These are phyloP conservation scores for Colletotrichum sojae DNA, from an alignment of 2,329 filamentous ascomycete species.

Conservation along the genomic window DNA sequence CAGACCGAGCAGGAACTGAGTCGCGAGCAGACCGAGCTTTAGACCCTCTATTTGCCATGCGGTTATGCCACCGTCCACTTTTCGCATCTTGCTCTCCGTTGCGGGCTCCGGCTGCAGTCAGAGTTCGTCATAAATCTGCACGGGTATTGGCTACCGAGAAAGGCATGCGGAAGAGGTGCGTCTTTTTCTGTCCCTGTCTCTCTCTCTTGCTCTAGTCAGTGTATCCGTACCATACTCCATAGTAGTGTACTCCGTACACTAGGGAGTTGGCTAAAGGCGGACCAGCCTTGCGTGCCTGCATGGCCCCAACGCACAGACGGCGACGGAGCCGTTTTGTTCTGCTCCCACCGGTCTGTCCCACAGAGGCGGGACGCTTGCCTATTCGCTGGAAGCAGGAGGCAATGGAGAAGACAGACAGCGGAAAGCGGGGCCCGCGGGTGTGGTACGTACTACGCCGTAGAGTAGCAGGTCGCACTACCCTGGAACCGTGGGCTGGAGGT, in stretches of 20 bases:
- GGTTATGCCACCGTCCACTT: slow-evolving; percentile 6
- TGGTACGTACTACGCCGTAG: slow-evolving; percentile 10
- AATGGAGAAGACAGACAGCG: slow-evolving; percentile 3
- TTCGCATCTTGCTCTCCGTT: slow-evolving; percentile 25
- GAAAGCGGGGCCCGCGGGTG: slow-evolving; percentile 23
- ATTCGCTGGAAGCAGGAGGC: slow-evolving; percentile 27
- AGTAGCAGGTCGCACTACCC: too few relatives aligned
- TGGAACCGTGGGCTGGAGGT: too few relatives aligned
- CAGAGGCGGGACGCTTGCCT: slow-evolving; percentile 37
- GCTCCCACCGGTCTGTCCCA: slow-evolving; percentile 34
- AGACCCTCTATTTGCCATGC: slow-evolving; percentile 10
- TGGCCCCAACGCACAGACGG: slow-evolving; percentile 39
- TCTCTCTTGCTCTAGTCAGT: neutral
- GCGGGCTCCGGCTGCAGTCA: slow-evolving; percentile 13
- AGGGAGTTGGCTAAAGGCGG: slow-evolving; percentile 24
- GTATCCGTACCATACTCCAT: too few relatives aligned
- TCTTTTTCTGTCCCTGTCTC: slow-evolving; percentile 18
- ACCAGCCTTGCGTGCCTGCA: slow-evolving; percentile 36
- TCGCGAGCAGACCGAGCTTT: slow-evolving; percentile 21
- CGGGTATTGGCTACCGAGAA: slow-evolving; percentile 27
- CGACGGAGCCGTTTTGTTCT: slow-evolving; percentile 29
- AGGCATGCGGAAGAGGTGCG: slow-evolving; percentile 17
- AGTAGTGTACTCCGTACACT: neutral
- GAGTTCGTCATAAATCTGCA: slow-evolving; percentile 17
- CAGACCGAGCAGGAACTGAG: slow-evolving; percentile 20